Percentiles rank a stretch among this genome's conserved stretches.
These are phyloP conservation scores for Annona cherimola DNA, from an alignment of 164 flowering plant genomes.

Conservation along the genomic window DNA sequence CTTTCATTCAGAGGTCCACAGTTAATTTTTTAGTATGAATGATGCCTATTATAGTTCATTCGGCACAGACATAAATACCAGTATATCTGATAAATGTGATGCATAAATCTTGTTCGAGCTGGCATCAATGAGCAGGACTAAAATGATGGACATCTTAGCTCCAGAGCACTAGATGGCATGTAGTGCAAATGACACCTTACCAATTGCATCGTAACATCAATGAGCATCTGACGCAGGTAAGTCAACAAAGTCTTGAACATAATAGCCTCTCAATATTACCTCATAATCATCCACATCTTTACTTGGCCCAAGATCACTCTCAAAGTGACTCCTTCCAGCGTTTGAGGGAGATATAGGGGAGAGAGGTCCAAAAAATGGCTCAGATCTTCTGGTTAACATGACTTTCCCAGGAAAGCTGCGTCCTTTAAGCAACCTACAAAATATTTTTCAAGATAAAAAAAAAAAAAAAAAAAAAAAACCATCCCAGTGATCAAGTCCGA, in stretches of 20 bases:
- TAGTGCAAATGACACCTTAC: background rate
- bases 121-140: background rate
- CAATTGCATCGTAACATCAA: background rate
- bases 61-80: too few relatives aligned
- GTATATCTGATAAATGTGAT: background rate
- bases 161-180: background rate
- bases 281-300: slow-evolving; percentile 40
- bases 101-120: background rate
- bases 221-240: background rate
- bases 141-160: background rate
- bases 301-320: slow-evolving; percentile 45
- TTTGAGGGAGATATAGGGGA: slow-evolving; percentile 34
- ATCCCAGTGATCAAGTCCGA: background rate
- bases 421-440: slow-evolving; percentile 76
- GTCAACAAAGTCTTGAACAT: background rate
- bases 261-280: slow-evolving; percentile 26
- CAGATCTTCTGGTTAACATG: slow-evolving; percentile 63
- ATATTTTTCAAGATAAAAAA: background rate
- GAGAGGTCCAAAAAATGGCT: slow-evolving; percentile 38
- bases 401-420: slow-evolving; percentile 96
- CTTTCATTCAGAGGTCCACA: too few relatives aligned
- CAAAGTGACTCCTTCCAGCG: slow-evolving; percentile 46
- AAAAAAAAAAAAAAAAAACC: background rate
- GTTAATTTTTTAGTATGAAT: too few relatives aligned
- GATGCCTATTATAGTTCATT: too few relatives aligned